Base-by-base conservation (phyloP, 2,329 filamentous ascomycete species). In the Setomelanomma holmii region DNA sequence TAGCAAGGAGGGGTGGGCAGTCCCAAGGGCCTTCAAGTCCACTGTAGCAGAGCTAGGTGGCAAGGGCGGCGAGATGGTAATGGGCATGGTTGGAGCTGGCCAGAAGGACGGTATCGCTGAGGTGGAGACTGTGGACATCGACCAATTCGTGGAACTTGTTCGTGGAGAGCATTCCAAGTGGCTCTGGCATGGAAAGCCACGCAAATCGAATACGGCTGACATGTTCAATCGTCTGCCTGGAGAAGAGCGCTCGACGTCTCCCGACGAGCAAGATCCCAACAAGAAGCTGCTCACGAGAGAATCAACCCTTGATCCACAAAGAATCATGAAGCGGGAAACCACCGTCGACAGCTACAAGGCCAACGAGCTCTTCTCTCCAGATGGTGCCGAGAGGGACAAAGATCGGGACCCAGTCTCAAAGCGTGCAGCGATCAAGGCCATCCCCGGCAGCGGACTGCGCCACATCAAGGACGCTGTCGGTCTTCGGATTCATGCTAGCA, bases 1-100 rank as follows among this genome's bases (percentile, higher is more conserved):
- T 2, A 89, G 89, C 44, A 89, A 91, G 27, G 92, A 97, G 69
- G 89, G 89, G 2, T 97, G 93, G 91, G 89, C 89, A 14, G 90
- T 96, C n/a, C 90, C 92, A 44, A 89, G 91, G 67, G 93, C 93
- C 16, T 91, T 99, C 66, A 98, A 98, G 72, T 96, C 91, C 3
- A 97, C 93, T 0, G 90, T 98, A 40, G 92, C 90, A 16, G 95
- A 97, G 74, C 86, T 99, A 34, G 91, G 91, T 61, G 93, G 95
- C 12, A 96, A 97, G 72, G 89, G 93, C 46, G 93, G 93, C 41
- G 93, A 97, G 73, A 90, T 97, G 77, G 89, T 97, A 40, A 91
- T 96, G 80, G 93, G 91, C n/a, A 96, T 96, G 81, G 92, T 96
- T 5, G 89, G 89, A 21, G 77, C 79, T 27, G 87, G 89, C 41